Conservation (phyloP, 176 grass and related monocot genomes). For the Oryza brachyantha region DNA sequence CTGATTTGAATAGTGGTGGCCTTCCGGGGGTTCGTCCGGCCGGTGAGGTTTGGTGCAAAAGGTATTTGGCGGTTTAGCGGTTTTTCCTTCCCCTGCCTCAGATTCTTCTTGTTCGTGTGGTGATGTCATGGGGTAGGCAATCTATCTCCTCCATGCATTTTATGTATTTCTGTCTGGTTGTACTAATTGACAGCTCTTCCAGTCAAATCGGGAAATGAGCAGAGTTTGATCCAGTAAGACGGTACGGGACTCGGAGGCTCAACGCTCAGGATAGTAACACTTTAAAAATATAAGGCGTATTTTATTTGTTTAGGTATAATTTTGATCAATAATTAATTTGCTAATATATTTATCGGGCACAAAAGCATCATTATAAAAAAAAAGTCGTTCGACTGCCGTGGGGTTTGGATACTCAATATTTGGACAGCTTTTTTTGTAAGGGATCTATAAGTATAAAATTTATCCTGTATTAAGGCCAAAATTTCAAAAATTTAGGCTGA, state of each 20-base stretch:
- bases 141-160: neutral
- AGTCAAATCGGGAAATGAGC: neutral
- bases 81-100: neutral
- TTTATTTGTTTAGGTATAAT: too few relatives aligned
- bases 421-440: too few relatives aligned
- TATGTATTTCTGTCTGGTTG: neutral
- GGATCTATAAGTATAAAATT: too few relatives aligned
- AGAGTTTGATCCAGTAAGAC: neutral
- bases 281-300: too few relatives aligned
- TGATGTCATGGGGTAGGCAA: neutral
- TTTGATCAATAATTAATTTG: too few relatives aligned
- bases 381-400: too few relatives aligned
- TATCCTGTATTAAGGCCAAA: too few relatives aligned
- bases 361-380: too few relatives aligned
- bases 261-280: too few relatives aligned
- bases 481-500: too few relatives aligned
- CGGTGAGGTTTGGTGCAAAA: constrained; percentile 40
- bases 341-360: too few relatives aligned
- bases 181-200: neutral
- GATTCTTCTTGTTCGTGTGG: neutral
- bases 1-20: constrained; percentile 22
- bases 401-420: too few relatives aligned
- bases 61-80: neutral
- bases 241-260: neutral
- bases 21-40: neutral